Evolutionary conservation across 768 basidiomycete genomes (phyloP).

Genomic region (Sporobolomyces phaffii): DNA sequence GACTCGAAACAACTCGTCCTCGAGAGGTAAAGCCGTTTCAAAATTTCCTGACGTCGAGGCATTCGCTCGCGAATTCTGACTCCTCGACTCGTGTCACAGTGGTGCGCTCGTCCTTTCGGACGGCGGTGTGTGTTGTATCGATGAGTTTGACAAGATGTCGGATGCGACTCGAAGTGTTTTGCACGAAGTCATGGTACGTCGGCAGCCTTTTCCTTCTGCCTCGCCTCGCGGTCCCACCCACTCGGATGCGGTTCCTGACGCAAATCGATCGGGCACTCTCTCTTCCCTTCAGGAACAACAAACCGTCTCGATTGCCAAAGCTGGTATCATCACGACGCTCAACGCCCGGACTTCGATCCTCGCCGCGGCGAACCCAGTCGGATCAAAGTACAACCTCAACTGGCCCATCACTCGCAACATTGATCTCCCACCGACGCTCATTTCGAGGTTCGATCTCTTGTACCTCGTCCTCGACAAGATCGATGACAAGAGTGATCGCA

Average conservation of each 20-base stretch:
- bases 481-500: conserved; percentile 78
- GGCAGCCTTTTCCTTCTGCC: background rate
- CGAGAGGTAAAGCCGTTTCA: conserved; percentile 64
- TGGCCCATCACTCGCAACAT: conserved; percentile 92
- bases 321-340: conserved; percentile 55
- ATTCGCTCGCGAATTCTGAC: too few relatives aligned
- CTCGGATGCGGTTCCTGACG: too few relatives aligned
- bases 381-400: conserved; percentile 86
- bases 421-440: conserved; percentile 92
- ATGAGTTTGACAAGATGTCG: conserved; percentile 71
- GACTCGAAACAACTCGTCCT: conserved; percentile 97
- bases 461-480: conserved; percentile 94
- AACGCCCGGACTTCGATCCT: conserved; percentile 58
- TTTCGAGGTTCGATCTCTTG: conserved; percentile 92
- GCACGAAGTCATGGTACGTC: conserved; percentile 58
- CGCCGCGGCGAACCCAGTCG: conserved; percentile 94
- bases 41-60: too few relatives aligned
- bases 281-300: conserved; percentile 59
- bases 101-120: conserved; percentile 91
- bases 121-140: conserved; percentile 96
- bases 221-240: too few relatives aligned
- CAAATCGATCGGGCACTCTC: too few relatives aligned
- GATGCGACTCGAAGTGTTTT: conserved; percentile 52
- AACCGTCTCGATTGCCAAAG: conserved; percentile 55
- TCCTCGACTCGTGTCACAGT: too few relatives aligned